Evolutionary conservation across 1,284 basidiomycete genomes (phyloP).

Genomic region (Thelephora terrestris): DNA sequence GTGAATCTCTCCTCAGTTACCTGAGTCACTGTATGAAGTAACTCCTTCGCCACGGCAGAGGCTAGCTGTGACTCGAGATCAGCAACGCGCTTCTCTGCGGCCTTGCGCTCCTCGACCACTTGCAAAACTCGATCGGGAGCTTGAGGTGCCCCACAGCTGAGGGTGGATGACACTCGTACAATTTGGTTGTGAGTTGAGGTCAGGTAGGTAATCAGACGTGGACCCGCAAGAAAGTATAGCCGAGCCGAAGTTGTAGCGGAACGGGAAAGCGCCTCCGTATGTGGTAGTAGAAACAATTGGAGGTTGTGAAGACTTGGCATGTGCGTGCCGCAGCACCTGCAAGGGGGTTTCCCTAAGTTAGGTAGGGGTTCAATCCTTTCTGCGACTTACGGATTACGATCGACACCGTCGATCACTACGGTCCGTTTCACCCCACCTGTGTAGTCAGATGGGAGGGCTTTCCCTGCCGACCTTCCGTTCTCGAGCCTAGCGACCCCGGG

Average conservation of each 20-base stretch:
- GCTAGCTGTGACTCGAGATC: constrained; percentile 64
- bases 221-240: constrained; percentile 75
- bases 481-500: constrained; percentile 28
- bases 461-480: constrained; percentile 37
- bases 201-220: constrained; percentile 58
- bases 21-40: constrained; percentile 23
- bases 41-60: constrained; percentile 37
- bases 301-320: constrained; percentile 61
- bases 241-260: constrained; percentile 53
- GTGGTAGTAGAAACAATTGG: constrained; percentile 60
- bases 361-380: not conserved
- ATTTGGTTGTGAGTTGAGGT: constrained; percentile 45
- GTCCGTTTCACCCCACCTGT: constrained; percentile 73
- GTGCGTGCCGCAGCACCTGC: constrained; percentile 83
- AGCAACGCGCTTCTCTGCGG: constrained; percentile 49
- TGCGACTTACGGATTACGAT: constrained; percentile 60
- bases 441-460: constrained; percentile 59
- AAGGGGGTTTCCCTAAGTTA: not conserved
- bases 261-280: constrained; percentile 50
- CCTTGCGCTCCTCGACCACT: constrained; percentile 57
- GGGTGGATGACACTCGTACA: constrained; percentile 41
- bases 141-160: constrained; percentile 56
- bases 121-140: constrained; percentile 62
- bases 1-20: constrained; percentile 16
- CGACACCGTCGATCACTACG: constrained; percentile 72